Base-by-base conservation (phyloP, 2,329 filamentous ascomycete genomes). In the Calcarisporium arbuscula region DNA sequence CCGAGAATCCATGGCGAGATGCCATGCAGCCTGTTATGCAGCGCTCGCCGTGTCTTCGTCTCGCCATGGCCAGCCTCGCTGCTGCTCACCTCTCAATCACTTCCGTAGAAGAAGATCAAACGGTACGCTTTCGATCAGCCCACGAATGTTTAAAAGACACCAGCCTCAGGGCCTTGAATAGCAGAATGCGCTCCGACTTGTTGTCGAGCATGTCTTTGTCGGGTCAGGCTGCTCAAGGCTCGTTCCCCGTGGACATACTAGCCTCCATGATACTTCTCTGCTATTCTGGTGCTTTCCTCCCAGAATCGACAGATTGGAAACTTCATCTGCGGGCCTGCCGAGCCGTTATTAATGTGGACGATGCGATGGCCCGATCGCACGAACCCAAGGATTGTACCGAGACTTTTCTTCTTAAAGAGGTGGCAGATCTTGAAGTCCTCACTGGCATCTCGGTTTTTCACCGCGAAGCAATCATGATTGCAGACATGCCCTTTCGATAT, bases 1-100 rank as follows among this genome's bases (percentile, higher is more conserved):
- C 45, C 10, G 32, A 36, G 14, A 42, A 41, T 20, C 45, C 42
- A 5, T 43, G 44, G 45, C 38, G 45, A 21, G 28, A 38, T 9
- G 41, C 35, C 8, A 36, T 43, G 26, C 32, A 28, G 7, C 34
- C 29, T 14, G 34, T 40, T 12, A 36, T 44, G 2, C 36, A 40
- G 6, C 25, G 38, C 10, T 46, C 44, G 10, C 23, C 44, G 3
- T 45, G 42, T 14, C 34, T 48, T 12, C 42, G 39, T 6, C 37
- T 48, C 5, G 40, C 44, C 3, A 32, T 40, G 11, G 23, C 30
- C 21, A 28, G 32, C 23, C 38, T 40, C 4, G 38, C 38, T 5
- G 38, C 38, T 14, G 38, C 38, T 5, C 38, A 40, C 19, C 19
- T 37, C 8, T 37, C 38, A 10, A 40, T 40, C 34, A 27, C 28